Base-by-base conservation (phyloP, 768 basidiomycete species). In the Mycena crocata region DNA sequence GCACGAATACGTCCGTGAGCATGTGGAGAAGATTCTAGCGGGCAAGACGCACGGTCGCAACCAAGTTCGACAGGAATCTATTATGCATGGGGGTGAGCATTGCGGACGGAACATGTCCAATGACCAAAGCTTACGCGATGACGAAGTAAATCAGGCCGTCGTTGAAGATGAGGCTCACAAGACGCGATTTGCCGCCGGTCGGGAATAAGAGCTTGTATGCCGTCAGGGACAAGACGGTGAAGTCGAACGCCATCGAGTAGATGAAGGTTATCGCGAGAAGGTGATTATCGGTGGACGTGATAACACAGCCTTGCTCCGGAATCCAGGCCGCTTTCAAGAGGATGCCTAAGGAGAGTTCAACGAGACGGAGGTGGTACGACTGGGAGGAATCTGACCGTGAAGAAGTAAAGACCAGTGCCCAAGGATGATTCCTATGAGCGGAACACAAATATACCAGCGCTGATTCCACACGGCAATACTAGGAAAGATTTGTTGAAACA, bases 381-480 rank as follows among this genome's bases (percentile, higher is more conserved):
- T 35, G 8, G 40, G 21, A 17, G 7, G 31, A 28, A 44, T 66
- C 78, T 30, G 67, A 90, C 90, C 90, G 72, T 90, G 90, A 32
- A 92, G 78, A 31, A 91, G 81, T 44, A 92, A 81, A 5, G 89
- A 89, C 91, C 90, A 92, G 72, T 92, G 91, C 0, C 85, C 90
- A 21, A 91, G 78, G 66, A 90, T 90, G 54, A 92, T 76, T 4
- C 80, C 58, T 24, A 89, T 75, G 2, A 92, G 80, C 24, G 86
- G 85, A 15, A 78, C 55, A 30, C 87, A 81, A 40, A 92, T 82
- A 62, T 80, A 87, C 79, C 77, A 82, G 50, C 80, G 83, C 66
- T 89, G 85, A 0, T 85, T 86, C 89, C 91, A 92, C 1, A 92
- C 87, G 0, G 91, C 91, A 72, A 92, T 89, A 8, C 91, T 92